These are phyloP conservation scores for Tirmania nivea DNA, from an alignment of 495 filamentous ascomycete species.

Conservation along the genomic window DNA sequence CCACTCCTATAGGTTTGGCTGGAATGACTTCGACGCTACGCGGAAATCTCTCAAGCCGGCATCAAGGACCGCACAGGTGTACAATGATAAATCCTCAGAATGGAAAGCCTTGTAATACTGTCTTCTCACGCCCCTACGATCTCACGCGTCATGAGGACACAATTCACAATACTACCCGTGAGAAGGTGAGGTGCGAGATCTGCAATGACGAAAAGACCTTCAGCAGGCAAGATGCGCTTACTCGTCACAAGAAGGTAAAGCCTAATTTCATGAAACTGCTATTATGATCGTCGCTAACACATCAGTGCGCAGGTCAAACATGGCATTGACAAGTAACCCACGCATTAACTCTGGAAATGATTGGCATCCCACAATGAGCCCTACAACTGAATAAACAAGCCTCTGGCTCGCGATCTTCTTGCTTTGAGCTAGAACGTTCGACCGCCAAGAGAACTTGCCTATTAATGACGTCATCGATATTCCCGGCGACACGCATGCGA, in stretches of 20 bases:
- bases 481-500: no score
- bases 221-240: constrained; percentile 74
- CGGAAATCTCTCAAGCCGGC: constrained; percentile 23
- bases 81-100: constrained; percentile 87
- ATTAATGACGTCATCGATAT: no score
- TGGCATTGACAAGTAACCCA: neutral
- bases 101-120: constrained; percentile 83
- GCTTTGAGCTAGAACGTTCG: no score
- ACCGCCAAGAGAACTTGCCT: no score
- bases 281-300: no score
- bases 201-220: constrained; percentile 98
- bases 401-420: no score
- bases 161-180: constrained; percentile 83
- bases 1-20: constrained; percentile 19
- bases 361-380: no score
- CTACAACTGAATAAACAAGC: no score
- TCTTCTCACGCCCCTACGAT: constrained; percentile 96
- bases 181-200: constrained; percentile 82
- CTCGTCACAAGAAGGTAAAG: constrained; percentile 49
- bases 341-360: no score
- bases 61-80: constrained; percentile 79
- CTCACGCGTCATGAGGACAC: constrained; percentile 93
- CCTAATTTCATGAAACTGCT: no score
- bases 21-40: constrained; percentile 30
- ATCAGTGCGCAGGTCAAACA: neutral